A percentile compares a stretch with the other conserved stretches of the same genome.
Evolutionary conservation across 1,284 basidiomycete species (phyloP).

Genomic region (Pyrrhoderma noxium): DNA sequence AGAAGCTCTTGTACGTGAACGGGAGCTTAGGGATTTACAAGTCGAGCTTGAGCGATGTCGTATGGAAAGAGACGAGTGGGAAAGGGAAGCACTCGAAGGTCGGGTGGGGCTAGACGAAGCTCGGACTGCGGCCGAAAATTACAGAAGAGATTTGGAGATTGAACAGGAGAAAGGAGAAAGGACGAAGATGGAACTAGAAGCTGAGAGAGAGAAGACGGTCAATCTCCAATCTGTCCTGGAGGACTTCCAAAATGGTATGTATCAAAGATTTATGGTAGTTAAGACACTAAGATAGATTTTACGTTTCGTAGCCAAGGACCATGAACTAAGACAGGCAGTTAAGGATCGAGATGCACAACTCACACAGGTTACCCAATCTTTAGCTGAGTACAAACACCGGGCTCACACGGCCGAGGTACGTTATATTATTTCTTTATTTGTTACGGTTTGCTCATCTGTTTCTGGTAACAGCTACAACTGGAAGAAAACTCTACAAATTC

Average conservation of each 20-base stretch:
- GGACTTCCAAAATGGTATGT: conserved; percentile 87
- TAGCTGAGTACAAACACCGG: conserved; percentile 82
- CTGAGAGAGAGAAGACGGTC: conserved; percentile 67
- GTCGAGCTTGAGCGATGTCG: conserved; percentile 79
- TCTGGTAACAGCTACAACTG: conserved; percentile 47
- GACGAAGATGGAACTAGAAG: conserved; percentile 49
- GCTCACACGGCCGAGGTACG: conserved; percentile 75
- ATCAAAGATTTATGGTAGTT: conserved; percentile 11
- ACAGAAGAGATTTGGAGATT: conserved; percentile 62
- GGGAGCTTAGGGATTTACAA: conserved; percentile 73
- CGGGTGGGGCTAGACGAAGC: conserved; percentile 64
- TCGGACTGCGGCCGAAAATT: conserved; percentile 45
- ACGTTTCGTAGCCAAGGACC: conserved; percentile 54
- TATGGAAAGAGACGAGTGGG: conserved; percentile 86
- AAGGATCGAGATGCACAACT: conserved; percentile 77
- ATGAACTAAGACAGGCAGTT: conserved; percentile 71
- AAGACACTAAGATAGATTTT: conserved; percentile 16
- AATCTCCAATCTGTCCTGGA: conserved; percentile 91
- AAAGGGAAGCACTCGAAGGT: conserved; percentile 70
- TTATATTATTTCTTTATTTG: conserved; percentile 26
- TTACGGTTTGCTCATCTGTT: conserved; percentile 14
- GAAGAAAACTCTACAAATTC: conserved; percentile 67
- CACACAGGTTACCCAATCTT: conserved; percentile 57
- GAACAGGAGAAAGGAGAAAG: conserved; percentile 50
- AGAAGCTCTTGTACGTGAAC: conserved; percentile 69